Base-by-base conservation (phyloP, 163 green algal genomes). In the Scenedesmus sp. region DNA sequence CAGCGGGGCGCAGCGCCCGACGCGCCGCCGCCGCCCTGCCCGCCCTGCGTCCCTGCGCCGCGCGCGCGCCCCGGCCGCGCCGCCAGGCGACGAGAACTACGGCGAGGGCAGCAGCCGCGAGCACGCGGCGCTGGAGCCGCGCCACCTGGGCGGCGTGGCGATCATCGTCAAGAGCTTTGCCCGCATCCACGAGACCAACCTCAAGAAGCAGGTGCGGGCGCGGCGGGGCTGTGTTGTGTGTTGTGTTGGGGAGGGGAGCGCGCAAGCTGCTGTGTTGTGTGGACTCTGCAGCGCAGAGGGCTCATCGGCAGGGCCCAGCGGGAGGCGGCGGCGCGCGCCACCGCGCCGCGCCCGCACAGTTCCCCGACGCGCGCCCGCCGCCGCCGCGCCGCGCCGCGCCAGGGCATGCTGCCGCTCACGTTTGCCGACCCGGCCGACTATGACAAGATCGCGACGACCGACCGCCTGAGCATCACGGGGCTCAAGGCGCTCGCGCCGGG, bases 111-210 rank as follows among this genome's bases (percentile, higher is more conserved):
- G 83, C 65, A 93, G 82, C 60, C 91, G 95, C 54, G 95, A 98
- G 87, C 95, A 98, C 86, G 95, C 95, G 29, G 95, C 95, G 0
- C 91, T 98, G 70, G 95, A 98, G 91, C 95, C 95, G 10, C 87
- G 95, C 78, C 94, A 98, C 89, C 87, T 98, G 76, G 95, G 89
- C 50, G 89, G 89, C 63, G 64, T 87, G 39, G 95, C 95, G 24
- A 91, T 98, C 66, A 93, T 98, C 33, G 94, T 98, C 66, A 98
- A 98, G 89, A 95, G 86, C 2, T 98, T 98, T 85, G 95, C 95
- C 3, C 93, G 95, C 83, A 98, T 98, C 83, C 95, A 98, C 83
- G 95, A 98, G 86, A 98, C 95, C 75, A 98, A 98, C 89, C 89
- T 95, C 26, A 96, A 95, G 88, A 95, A 95, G 87, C 91, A 94